Evolutionary conservation across 352 stramenopile genomes (phyloP).

Genomic region (Phytophthora pluvialis): DNA sequence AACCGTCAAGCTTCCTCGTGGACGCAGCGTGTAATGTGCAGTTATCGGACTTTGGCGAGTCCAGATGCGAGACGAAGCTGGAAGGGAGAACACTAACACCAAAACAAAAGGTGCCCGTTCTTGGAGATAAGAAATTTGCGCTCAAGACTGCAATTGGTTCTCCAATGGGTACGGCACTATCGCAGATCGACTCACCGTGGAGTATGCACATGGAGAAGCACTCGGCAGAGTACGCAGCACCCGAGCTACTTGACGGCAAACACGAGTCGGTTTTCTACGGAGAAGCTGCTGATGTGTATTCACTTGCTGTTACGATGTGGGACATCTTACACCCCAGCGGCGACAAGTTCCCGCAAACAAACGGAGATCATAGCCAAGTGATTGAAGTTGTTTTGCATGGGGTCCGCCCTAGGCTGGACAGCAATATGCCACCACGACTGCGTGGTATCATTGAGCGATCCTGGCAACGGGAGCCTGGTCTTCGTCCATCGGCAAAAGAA

Average conservation of each 20-base stretch:
- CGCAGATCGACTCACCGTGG: conserved; percentile 18
- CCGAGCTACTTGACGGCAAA: conserved; percentile 57
- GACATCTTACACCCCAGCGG: conserved; percentile 53
- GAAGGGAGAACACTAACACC: conserved; percentile 1
- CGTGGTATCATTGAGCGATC: conserved; percentile 36
- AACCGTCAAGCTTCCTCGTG: conserved; percentile 54
- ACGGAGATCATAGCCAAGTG: conserved; percentile 43
- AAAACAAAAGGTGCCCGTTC: conserved; percentile 13
- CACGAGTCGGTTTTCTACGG: conserved; percentile 34
- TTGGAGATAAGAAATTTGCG: conserved; percentile 14
- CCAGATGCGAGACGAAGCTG: conserved; percentile 25
- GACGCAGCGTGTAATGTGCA: conserved; percentile 45
- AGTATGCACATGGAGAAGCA: conserved; percentile 19
- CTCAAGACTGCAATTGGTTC: conserved; percentile 10
- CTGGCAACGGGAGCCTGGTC: conserved; percentile 38
- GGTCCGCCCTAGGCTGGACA: conserved; percentile 40
- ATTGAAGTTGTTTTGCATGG: conserved; percentile 52
- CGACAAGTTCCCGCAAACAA: conserved; percentile 44
- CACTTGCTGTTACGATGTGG: conserved; percentile 68
- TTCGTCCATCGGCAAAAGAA: conserved; percentile 38
- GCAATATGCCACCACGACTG: conserved; percentile 17
- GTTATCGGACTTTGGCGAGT: conserved; percentile 50
- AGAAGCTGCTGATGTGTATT: conserved; percentile 62
- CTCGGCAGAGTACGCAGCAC: conserved; percentile 64
- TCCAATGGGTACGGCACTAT: conserved; percentile 15